These are phyloP conservation scores for Pleurotus djamor DNA, from an alignment of 768 basidiomycete species.

Conservation along the genomic window DNA sequence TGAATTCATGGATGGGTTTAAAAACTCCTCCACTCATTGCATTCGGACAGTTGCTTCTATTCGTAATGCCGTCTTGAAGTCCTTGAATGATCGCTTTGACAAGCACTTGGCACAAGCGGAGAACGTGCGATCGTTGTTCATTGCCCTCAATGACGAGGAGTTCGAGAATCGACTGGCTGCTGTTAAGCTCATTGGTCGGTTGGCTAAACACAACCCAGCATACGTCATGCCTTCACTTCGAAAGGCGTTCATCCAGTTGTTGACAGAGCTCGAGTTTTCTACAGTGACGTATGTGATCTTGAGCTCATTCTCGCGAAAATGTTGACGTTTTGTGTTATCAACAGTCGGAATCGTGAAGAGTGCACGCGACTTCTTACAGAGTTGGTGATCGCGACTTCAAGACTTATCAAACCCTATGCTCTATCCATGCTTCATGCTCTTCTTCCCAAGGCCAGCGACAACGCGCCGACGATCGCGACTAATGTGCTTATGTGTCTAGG, in stretches of 20 bases:
- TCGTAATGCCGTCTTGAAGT: slow-evolving; percentile 80
- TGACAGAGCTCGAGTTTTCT: slow-evolving; percentile 97
- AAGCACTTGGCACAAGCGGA: slow-evolving; percentile 97
- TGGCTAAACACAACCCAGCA: slow-evolving; percentile 94
- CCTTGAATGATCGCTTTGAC: slow-evolving; percentile 92
- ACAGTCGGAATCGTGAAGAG: slow-evolving; percentile 85
- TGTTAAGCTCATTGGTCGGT: slow-evolving; percentile 86
- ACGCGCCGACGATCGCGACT: slow-evolving; percentile 85
- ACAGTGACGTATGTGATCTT: slow-evolving; percentile 56
- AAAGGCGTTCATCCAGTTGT: slow-evolving; percentile 91
- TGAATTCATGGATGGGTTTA: not conserved
- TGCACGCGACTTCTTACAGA: slow-evolving; percentile 88
- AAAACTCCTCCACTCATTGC: not conserved
- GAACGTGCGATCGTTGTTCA: slow-evolving; percentile 96
- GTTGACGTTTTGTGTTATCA: not conserved
- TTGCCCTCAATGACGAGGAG: slow-evolving; percentile 95
- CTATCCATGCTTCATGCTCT: slow-evolving; percentile 93
- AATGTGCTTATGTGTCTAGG: slow-evolving; percentile 94
- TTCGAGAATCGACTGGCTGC: slow-evolving; percentile 94
- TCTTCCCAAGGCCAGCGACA: slow-evolving; percentile 84
- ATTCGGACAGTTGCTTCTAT: slow-evolving; percentile 80
- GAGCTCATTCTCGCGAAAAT: not conserved
- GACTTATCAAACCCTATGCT: slow-evolving; percentile 94
- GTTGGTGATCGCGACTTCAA: slow-evolving; percentile 88
- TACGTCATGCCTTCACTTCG: slow-evolving; percentile 98